phyloP scores from a whole-genome alignment of 345 rosid species.

The Reutealis trisperma region DNA sequence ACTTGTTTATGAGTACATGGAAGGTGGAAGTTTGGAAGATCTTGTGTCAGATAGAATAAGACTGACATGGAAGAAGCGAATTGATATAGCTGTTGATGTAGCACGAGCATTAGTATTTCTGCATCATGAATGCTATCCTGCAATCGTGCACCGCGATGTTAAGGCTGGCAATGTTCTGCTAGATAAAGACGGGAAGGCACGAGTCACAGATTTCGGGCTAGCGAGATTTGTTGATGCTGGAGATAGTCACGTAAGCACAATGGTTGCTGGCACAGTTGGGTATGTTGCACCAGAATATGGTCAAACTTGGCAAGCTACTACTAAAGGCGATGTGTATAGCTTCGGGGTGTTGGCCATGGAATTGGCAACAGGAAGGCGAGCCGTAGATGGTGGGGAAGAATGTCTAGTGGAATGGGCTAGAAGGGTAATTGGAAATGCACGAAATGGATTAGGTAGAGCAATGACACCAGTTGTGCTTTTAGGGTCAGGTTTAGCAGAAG shows the following conservation, averaged over 20 bases:
- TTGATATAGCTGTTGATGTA: conserved; percentile 66
- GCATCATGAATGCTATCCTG: conserved; percentile 88
- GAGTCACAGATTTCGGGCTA: conserved; percentile 88
- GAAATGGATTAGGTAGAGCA: conserved; percentile 30
- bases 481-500: conserved; percentile 67
- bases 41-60: conserved; percentile 56
- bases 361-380: conserved; percentile 83
- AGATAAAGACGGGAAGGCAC: conserved; percentile 65
- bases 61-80: conserved; percentile 64
- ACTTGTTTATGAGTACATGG: conserved; percentile 86
- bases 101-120: conserved; percentile 72
- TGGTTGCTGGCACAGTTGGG: conserved; percentile 87
- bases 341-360: conserved; percentile 88
- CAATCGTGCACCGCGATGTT: conserved; percentile 91
- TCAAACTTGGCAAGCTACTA: conserved; percentile 90
- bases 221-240: conserved; percentile 74
- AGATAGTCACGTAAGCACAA: conserved; percentile 86
- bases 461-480: conserved; percentile 46
- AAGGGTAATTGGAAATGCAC: conserved; percentile 54
- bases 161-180: conserved; percentile 92
- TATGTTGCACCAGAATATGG: conserved; percentile 97
- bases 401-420: conserved; percentile 85
- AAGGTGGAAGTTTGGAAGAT: conserved; percentile 87
- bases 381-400: conserved; percentile 91
- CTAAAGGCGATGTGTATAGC: conserved; percentile 93